Evolutionary conservation across 495 filamentous ascomycete genomes (phyloP), one percentile per base, ranked within the genome.

Genomic region (Podospora pseudoanserina): DNA sequence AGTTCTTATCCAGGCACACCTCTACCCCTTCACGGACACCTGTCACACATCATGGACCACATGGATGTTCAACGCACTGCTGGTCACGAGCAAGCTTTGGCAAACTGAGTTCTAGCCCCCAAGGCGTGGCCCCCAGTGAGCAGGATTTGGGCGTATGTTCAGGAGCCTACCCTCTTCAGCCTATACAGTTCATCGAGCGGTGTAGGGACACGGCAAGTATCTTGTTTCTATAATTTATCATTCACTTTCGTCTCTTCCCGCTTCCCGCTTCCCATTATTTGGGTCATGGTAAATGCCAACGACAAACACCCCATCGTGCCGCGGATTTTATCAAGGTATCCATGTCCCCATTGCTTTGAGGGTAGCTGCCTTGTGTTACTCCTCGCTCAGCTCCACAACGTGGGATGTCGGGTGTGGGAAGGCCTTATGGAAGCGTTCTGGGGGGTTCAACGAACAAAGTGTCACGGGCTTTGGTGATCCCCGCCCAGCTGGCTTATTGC

Each of bases 291-390:
- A 56, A 53, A 63, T 26, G 54, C 30, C 61, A 44, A 60, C 34
- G 53, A 65, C 64, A 54, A 65, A 34, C 39, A 23, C 30, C 30
- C 65, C 23, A 20, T 18, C 23, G n/a, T 58, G 30, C 65, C 53
- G 57, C 58, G 19, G 61, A 11, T 59, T 59, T 67, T 20, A 65
- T 67, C 61, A 67, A 56, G 44, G 30, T 68, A 63, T 49, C 39
- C 39, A 49, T 49, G 13, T 49, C 7, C 39, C 15, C 63, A 55
- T 30, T 62, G 34, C 58, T 26, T 34, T 63, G 32, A 39, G 69
- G 65, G 54, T 69, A 65, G 23, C 34, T 63, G 71, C 72, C 63
- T 70, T 53, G 67, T 67, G 59, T 61, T 62, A 72, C 68, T 16
- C 60, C 60, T 23, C 55, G 59, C 27, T 54, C 49, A 68, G 63